phyloP scores from a whole-genome alignment of 768 basidiomycete genomes.

The Pulveroboletus sp. region DNA sequence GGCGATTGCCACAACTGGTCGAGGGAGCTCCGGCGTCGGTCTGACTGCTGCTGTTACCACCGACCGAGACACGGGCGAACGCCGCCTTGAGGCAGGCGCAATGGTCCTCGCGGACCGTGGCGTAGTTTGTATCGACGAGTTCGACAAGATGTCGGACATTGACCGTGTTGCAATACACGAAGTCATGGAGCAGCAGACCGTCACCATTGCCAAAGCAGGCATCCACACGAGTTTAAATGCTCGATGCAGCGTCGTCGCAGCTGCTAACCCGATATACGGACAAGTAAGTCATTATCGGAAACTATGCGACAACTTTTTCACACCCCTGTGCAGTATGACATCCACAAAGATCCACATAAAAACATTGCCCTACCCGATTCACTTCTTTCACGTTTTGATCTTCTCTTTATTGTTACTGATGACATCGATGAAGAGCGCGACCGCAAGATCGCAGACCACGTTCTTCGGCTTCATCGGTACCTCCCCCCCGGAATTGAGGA shows the following conservation, averaged over 20 bases:
- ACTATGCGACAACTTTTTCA: conserved; percentile 7
- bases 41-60: conserved; percentile 97
- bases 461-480: conserved; percentile 95
- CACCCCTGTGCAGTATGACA: conserved; percentile 74
- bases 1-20: conserved; percentile 96
- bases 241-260: conserved; percentile 95
- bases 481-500: conserved; percentile 95
- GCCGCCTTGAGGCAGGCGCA: conserved; percentile 94
- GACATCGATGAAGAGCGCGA: conserved; percentile 96
- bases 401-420: conserved; percentile 97
- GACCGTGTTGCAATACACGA: conserved; percentile 99
- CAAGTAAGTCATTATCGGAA: conserved; percentile 54
- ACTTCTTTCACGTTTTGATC: conserved; percentile 95
- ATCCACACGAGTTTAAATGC: conserved; percentile 99
- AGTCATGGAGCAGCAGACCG: conserved; percentile 99
- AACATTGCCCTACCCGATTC: conserved; percentile 99
- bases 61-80: conserved; percentile 96
- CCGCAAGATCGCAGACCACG: conserved; percentile 94
- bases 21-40: conserved; percentile 98
- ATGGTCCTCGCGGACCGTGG: conserved; percentile 99
- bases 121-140: conserved; percentile 99
- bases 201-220: conserved; percentile 98
- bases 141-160: conserved; percentile 99
- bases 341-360: conserved; percentile 98
- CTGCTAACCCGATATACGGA: conserved; percentile 98